Conservation (phyloP, 768 basidiomycete genomes). For the Tricholoma saponaceum region DNA sequence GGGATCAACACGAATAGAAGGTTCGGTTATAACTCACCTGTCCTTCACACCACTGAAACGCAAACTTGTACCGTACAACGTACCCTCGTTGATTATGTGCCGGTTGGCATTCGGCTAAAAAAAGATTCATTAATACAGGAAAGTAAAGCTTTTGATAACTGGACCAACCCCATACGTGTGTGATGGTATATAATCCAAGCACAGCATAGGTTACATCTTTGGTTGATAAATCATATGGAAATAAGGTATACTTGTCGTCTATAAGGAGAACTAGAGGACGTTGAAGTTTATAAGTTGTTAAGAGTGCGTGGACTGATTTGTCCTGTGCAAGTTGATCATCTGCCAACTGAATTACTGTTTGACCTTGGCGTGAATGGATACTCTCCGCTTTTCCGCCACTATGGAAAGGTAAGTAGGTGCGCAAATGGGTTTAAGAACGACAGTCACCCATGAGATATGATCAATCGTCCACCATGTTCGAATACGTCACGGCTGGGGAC, state of each 20-base stretch:
- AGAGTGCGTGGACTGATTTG: constrained; percentile 65
- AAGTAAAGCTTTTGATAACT: constrained; percentile 4
- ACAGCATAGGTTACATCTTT: constrained; percentile 45
- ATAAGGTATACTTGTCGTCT: constrained; percentile 69
- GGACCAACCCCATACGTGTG: constrained; percentile 62
- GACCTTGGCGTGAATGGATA: constrained; percentile 38
- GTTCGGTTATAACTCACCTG: constrained; percentile 37
- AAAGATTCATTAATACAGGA: background rate
- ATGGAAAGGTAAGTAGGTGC: background rate
- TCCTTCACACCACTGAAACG: constrained; percentile 78
- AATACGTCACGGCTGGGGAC: constrained; percentile 63
- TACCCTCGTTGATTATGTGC: constrained; percentile 40
- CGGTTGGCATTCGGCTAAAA: constrained; percentile 59
- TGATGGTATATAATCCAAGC: constrained; percentile 71
- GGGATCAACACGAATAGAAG: background rate
- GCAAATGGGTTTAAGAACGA: background rate
- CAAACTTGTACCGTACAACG: constrained; percentile 80
- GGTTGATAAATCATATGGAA: constrained; percentile 63
- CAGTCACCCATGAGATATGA: constrained; percentile 83
- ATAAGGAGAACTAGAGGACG: constrained; percentile 67
- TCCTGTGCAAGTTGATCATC: constrained; percentile 68
- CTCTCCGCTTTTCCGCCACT: constrained; percentile 66
- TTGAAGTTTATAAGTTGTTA: constrained; percentile 48
- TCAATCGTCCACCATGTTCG: constrained; percentile 57
- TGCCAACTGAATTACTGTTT: constrained; percentile 37